Base-by-base conservation (phyloP, 2,329 filamentous ascomycete genomes). In the Sarocladium strictum region DNA sequence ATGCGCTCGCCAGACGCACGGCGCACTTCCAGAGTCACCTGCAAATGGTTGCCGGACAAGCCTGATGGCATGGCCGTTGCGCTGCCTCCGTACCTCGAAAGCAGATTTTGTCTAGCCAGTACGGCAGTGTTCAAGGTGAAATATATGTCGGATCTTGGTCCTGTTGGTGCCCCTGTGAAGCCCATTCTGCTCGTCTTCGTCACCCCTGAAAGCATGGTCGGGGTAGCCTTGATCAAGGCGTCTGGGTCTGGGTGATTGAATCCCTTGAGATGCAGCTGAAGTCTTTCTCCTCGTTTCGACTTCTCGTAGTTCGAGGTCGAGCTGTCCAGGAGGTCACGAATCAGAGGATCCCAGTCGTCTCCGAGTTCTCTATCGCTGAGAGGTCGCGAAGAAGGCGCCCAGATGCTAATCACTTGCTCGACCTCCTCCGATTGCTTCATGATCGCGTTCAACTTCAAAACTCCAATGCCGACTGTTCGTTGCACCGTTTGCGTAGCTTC, bases 81-180 rank as follows among this genome's bases (percentile, higher is more conserved):
- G 58, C 87, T 89, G n/a, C 90, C 90, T 21, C 76, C 77, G 40
- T 74, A 81, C n/a, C 83, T 74, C 7, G 83, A 86, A n/a, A 87
- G 67, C 0, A 86, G 68, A 32, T 87, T 85, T 63, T 96, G 90
- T 55, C 85, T 84, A 17, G 87, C 85, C 23, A 99, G 75, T n/a
- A 85, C 78, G 0, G 90, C 89, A 59, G 90, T 85, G 56, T 85
- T 84, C 49, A 99, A 71, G 0, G 91, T 97, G 43, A 99, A 71
- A 66, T 99, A 99, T 52, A 99, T 97, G 67, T 99, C 95, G 11
- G 91, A 97, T 62, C 95, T 80, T 15, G 88, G 79, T 66, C 90
- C 92, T 0, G 87, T 91, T 0, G 94, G 93, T 1, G 92, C 92
- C 12, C 92, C 92, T 3, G 93, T 90, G 67, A 99, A 97, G 2